Evolutionary conservation across 768 basidiomycete genomes (phyloP), one percentile per base, ranked within the genome.

Genomic region (Russula ochroleuca): DNA sequence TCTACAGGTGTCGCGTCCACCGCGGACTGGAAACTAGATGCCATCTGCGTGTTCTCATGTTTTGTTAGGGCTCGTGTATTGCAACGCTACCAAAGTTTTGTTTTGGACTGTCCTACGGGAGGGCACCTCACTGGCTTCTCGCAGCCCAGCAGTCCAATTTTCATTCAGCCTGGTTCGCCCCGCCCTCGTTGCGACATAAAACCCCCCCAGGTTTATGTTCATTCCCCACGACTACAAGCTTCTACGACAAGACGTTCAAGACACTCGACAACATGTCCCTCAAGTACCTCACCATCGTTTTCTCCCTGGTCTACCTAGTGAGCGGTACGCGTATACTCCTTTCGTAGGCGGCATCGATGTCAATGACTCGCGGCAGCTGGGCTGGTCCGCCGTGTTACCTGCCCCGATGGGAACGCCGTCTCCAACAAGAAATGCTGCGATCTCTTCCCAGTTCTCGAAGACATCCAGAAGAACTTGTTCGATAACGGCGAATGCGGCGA

Each of bases 391-490:
- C 68, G 69, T 19, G 69, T 67, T 31, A 64, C 70, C 13, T 75
- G 75, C 60, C 68, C 75, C 14, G 69, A 71, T 58, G 73, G 74
- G 48, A 45, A 73, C 57, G 70, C 63, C 3, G 69, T 69, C 11
- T 56, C 63, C 1, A 74, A 76, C 52, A 70, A 57, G 10, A 71
- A 71, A 9, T 76, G 75, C 52, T 75, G 75, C 59, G 66, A 58
- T 8, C 71, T 70, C 43, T 74, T 74, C 69, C 63, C 70, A 19
- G 62, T 76, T 62, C 65, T 69, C 11, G 71, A 73, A 10, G 74
- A 76, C 62, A 68, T 76, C 21, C 65, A 75, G 59, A 41, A 52
- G 21, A 72, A 73, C 60, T 56, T 74, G 17, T 75, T 74, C 63
- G 62, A 69, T 49, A 58, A 64, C 38, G 72, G 68, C 17, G 25